Conservation (phyloP, 768 basidiomycete genomes). For the Daedalea quercina region DNA sequence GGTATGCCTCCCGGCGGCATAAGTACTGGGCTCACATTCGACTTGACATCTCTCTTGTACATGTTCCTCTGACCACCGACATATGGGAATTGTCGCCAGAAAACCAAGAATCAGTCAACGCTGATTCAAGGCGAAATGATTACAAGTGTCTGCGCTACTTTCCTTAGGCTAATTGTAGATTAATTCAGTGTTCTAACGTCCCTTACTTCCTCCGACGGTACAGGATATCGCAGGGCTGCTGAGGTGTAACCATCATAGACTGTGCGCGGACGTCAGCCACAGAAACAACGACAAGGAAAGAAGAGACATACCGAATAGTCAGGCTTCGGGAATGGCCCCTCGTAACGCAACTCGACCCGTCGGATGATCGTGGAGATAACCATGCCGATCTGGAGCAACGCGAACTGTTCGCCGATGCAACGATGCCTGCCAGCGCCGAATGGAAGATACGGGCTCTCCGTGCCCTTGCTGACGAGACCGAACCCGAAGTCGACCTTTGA, state of each 20-base stretch:
- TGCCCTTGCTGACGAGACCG: slow-evolving; percentile 93
- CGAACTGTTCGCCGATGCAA: slow-evolving; percentile 92
- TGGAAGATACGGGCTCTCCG: slow-evolving; percentile 92
- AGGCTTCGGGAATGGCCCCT: slow-evolving; percentile 62
- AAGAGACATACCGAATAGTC: slow-evolving; percentile 77
- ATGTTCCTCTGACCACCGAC: too few species aligned
- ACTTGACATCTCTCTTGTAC: too few species aligned
- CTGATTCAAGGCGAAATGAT: background rate
- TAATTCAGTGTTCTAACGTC: background rate
- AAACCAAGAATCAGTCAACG: too few species aligned
- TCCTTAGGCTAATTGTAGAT: background rate
- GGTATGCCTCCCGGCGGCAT: too few species aligned
- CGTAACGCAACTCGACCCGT: slow-evolving; percentile 66
- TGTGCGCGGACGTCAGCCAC: slow-evolving; percentile 23
- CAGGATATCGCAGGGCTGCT: slow-evolving; percentile 53
- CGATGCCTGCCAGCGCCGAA: slow-evolving; percentile 96
- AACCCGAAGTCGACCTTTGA: slow-evolving; percentile 97
- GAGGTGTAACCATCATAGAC: slow-evolving; percentile 94
- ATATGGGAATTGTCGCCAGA: too few species aligned
- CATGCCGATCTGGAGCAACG: slow-evolving; percentile 87
- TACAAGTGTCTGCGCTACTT: background rate
- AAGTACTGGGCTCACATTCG: too few species aligned
- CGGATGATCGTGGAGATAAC: slow-evolving; percentile 77
- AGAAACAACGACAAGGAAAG: background rate
- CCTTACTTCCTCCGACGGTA: slow-evolving; percentile 55